Conservation (phyloP, 2,329 filamentous ascomycete genomes). For the Cryphonectria japonica region DNA sequence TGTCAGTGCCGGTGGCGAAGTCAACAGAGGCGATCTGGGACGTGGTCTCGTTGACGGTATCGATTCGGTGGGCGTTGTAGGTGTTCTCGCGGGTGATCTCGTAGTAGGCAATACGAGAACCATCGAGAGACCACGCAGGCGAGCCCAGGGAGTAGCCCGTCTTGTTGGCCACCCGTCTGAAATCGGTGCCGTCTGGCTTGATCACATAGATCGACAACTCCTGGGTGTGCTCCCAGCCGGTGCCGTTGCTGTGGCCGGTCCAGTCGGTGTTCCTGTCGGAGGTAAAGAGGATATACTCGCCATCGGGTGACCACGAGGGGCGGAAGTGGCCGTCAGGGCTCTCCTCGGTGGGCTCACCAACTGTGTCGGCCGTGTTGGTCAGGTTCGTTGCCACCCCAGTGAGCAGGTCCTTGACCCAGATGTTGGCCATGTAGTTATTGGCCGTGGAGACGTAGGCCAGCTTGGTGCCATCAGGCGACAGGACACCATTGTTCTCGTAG, state of each 20-base stretch:
- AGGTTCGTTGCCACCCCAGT: slow-evolving; percentile 41
- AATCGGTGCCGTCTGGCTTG: slow-evolving; percentile 42
- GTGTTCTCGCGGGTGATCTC: slow-evolving; percentile 44
- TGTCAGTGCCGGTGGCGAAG: slow-evolving; percentile 43
- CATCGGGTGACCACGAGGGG: slow-evolving; percentile 46
- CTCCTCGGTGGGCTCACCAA: slow-evolving; percentile 20
- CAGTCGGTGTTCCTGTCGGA: slow-evolving; percentile 48
- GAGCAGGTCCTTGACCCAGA: slow-evolving; percentile 44
- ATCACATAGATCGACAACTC: slow-evolving; percentile 46
- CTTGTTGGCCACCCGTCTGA: slow-evolving; percentile 41
- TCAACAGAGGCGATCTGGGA: slow-evolving; percentile 44
- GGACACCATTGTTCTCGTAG: slow-evolving; percentile 42
- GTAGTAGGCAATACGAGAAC: slow-evolving; percentile 43
- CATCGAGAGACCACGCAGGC: slow-evolving; percentile 44
- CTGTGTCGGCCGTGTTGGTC: slow-evolving; percentile 38
- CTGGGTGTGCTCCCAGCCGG: slow-evolving; percentile 47
- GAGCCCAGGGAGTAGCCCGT: slow-evolving; percentile 42
- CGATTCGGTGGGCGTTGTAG: slow-evolving; percentile 41
- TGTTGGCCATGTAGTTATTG: slow-evolving; percentile 42
- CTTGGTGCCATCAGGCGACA: slow-evolving; percentile 44
- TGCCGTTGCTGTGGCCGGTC: slow-evolving; percentile 45
- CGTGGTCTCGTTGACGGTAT: slow-evolving; percentile 32
- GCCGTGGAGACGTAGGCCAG: slow-evolving; percentile 46
- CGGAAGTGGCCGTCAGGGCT: slow-evolving; percentile 43
- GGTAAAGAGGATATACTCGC: slow-evolving; percentile 45